Evolutionary conservation across 495 filamentous ascomycete species (phyloP), one percentile per base, ranked within the genome.

Genomic region (Aspergillus heteromorphus): DNA sequence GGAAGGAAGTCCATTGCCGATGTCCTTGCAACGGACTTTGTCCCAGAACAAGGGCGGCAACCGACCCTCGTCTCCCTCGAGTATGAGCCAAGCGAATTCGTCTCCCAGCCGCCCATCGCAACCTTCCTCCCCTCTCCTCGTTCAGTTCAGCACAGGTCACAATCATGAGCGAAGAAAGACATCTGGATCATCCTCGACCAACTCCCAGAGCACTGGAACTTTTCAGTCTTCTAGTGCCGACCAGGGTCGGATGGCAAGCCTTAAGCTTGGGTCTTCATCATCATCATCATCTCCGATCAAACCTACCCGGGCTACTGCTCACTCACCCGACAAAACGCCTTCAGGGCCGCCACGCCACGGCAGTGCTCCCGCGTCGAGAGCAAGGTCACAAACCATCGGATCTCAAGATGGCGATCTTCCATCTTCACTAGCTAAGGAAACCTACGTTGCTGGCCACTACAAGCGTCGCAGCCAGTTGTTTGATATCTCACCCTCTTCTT

Each of bases 401-500:
- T 97, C 93, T 17, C 87, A 96, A 64, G 93, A 97, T 69, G 87
- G 87, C 6, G 95, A 92, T 74, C 17, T 66, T 45, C 66, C 67
- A 10, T 66, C 66, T 8, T 63, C 61, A 6, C 53, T 71, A 9
- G 49, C 83, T n/a, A 75, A 83, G 42, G 85, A 95, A 56, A 73
- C 87, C 30, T 83, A 90, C 55, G 58, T 81, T 6, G 83, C 87
- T 0, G 78, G 83, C 25, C 92, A 96, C 55, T 82, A 91, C 63
- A 96, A 97, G 68, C 88, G 92, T 23, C 82, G 91, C 58, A 97
- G 91, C 65, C 92, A 96, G 65, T 85, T 97, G 7, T 89, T 96
- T 61, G 95, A 97, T 65, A 87, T 96, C 68, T 97, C 95, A 4
- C 93, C 93, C 23, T 97, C 93, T 0, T 97, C 95, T 0, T 98